Base-by-base conservation (phyloP, 495 filamentous ascomycete species). In the Staphylotrichum longicolle region DNA sequence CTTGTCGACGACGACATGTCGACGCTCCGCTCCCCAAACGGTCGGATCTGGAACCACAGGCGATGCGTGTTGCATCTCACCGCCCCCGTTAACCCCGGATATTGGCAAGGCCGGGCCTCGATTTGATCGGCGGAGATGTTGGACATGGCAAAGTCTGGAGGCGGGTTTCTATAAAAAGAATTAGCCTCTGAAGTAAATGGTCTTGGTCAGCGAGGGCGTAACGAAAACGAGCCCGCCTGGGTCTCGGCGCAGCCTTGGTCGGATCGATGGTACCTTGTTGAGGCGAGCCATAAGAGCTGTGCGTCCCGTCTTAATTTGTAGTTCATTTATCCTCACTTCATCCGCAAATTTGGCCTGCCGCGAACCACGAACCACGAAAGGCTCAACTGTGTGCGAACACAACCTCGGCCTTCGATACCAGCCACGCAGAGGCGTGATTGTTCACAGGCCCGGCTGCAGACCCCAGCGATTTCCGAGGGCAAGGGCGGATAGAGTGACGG, bases 321-420 rank as follows among this genome's bases (percentile, higher is more conserved):
- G 63, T 69, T 78, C 74, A 78, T 80, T 77, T 80, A 80, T 77
- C 72, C 70, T 69, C 68, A 74, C 75, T 80, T 80, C 76, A 78
- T 66, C 76, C 77, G 77, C 67, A 79, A 77, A 78, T 79, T 78
- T 70, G 67, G 57, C 61, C 62, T 63, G 54, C 50, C 59, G 52
- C 50, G 59, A 63, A 69, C 68, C 63, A 64, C 64, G 60, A 63
- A 70, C 40, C 41, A 60, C 20, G 35, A 46, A 34, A 52, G 7
- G 39, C 7, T 5, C 10, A 35, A 34, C 61, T n/a, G 34, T 53
- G 30, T 40, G 53, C 54, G 52, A 53, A 51, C 40, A 41, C 49
- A 45, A 61, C 48, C 41, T 58, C 62, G 57, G 47, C 53, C 49
- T 57, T 63, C 57, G 59, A 45, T 27, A 55, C 55, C 40, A 65